phyloP scores from a whole-genome alignment of 768 basidiomycete species.

The Suillus weaverae region DNA sequence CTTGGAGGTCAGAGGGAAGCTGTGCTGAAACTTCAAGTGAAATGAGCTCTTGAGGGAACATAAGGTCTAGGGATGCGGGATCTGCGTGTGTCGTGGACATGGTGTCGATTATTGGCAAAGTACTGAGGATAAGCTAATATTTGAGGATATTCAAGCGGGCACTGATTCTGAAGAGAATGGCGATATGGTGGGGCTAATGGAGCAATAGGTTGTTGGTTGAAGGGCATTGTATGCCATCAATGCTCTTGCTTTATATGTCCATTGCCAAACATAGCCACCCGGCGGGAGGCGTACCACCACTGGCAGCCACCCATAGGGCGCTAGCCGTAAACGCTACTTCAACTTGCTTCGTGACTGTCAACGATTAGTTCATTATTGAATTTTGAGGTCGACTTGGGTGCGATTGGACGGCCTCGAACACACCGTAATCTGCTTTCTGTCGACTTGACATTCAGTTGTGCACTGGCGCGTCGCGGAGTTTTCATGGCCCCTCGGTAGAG shows the following conservation, averaged over 20 bases:
- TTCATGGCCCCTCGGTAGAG: no score
- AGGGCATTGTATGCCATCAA: conserved; percentile 8
- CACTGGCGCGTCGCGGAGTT: no score
- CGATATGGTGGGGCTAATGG: not conserved
- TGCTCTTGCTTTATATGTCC: not conserved
- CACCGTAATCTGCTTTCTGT: no score
- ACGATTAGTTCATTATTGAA: no score
- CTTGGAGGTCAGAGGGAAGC: conserved; percentile 68
- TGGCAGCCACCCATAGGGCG: no score
- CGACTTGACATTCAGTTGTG: no score
- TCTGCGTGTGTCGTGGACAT: conserved; percentile 46
- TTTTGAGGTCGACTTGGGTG: no score
- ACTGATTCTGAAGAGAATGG: conserved; percentile 8
- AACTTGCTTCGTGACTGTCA: no score
- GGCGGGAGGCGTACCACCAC: no score
- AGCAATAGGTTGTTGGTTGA: not conserved
- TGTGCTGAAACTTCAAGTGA: conserved; percentile 58
- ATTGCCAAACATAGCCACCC: not conserved
- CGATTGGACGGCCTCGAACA: no score
- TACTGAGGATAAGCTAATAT: conserved; percentile 6
- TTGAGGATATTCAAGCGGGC: conserved; percentile 2
- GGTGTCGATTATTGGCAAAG: conserved; percentile 9
- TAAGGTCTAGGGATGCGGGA: conserved; percentile 62
- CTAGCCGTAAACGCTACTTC: no score
- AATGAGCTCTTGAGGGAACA: conserved; percentile 75